These are phyloP conservation scores for Penicillium sp. DNA, from an alignment of 2,329 filamentous ascomycete species.

Conservation along the genomic window DNA sequence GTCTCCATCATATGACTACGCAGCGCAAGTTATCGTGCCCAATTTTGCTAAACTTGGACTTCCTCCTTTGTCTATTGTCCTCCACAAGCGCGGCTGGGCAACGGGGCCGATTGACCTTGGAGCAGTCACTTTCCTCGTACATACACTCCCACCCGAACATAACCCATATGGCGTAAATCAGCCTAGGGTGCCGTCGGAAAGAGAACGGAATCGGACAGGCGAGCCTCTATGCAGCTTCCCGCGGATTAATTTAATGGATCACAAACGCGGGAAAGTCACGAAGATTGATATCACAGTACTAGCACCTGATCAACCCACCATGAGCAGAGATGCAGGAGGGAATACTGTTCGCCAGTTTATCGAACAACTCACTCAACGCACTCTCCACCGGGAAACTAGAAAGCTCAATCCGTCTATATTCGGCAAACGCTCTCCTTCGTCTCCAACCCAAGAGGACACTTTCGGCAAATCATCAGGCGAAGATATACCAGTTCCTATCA, in stretches of 20 bases:
- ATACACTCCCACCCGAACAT: constrained; percentile 33
- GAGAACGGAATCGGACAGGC: background rate
- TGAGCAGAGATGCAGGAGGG: background rate
- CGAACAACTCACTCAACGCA: constrained; percentile 18
- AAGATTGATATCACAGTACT: constrained; percentile 41
- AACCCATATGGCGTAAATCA: background rate
- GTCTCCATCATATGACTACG: constrained; percentile 57
- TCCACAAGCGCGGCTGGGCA: constrained; percentile 56
- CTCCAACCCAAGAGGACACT: background rate
- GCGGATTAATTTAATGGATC: constrained; percentile 30
- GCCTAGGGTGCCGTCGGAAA: background rate
- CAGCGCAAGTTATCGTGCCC: constrained; percentile 55
- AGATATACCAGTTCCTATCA: constrained; percentile 19
- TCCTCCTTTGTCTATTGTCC: constrained; percentile 42
- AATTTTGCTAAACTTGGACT: constrained; percentile 53
- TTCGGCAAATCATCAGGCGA: background rate
- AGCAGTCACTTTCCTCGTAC: constrained; percentile 49
- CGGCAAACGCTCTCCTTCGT: background rate
- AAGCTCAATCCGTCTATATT: constrained; percentile 17
- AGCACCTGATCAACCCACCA: constrained; percentile 30
- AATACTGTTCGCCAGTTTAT: constrained; percentile 25
- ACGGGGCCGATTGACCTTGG: constrained; percentile 49
- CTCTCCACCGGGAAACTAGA: constrained; percentile 18
- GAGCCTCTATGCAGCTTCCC: constrained; percentile 26
- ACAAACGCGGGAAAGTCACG: constrained; percentile 32